Evolutionary conservation across 768 basidiomycete species (phyloP).

Genomic region (Artomyces pyxidatus): DNA sequence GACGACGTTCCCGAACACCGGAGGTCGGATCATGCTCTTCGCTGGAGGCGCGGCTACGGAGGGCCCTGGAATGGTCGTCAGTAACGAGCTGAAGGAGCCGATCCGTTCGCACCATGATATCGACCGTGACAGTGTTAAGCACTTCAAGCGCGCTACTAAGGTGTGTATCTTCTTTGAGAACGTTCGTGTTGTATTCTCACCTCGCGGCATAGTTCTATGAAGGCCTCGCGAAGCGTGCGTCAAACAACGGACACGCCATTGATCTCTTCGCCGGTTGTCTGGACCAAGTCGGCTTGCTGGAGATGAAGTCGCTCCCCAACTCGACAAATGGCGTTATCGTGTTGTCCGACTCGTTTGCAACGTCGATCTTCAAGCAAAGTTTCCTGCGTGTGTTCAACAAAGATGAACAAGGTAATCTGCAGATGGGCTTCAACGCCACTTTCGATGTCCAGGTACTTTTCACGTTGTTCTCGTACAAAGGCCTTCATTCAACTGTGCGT

Average conservation of each 20-base stretch:
- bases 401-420: conserved; percentile 83
- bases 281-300: conserved; percentile 93
- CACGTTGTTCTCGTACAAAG: neutral
- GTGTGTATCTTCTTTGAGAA: conserved; percentile 32
- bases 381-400: conserved; percentile 91
- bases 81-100: conserved; percentile 90
- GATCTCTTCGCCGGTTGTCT: conserved; percentile 96
- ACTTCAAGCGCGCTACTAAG: conserved; percentile 95
- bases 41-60: conserved; percentile 93
- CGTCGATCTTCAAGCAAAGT: conserved; percentile 97
- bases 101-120: conserved; percentile 99
- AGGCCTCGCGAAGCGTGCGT: conserved; percentile 83
- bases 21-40: conserved; percentile 94
- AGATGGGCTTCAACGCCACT: conserved; percentile 99
- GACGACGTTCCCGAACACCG: conserved; percentile 93
- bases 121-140: conserved; percentile 92
- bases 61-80: conserved; percentile 95
- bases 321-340: conserved; percentile 96
- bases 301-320: conserved; percentile 95
- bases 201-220: conserved; percentile 84
- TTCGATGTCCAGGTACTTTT: conserved; percentile 84
- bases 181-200: conserved; percentile 12
- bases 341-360: conserved; percentile 92
- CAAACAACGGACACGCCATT: conserved; percentile 90
- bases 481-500: conserved; percentile 3